phyloP scores from a whole-genome alignment of 768 basidiomycete genomes.

The Pholiota conissans region DNA sequence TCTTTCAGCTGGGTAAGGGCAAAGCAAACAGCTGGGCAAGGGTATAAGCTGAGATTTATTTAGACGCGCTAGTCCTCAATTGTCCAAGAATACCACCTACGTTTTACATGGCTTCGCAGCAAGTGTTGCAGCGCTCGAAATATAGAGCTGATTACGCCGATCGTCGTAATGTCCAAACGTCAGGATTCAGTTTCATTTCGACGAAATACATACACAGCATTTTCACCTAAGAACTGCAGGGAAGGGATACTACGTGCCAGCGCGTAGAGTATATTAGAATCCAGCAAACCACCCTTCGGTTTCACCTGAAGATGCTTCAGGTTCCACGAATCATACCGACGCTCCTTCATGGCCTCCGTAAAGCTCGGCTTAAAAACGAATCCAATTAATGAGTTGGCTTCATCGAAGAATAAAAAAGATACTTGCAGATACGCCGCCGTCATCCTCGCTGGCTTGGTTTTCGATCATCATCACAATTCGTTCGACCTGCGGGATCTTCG shows the following conservation, averaged over 20 bases:
- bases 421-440: constrained; percentile 7
- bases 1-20: too few species aligned
- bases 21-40: too few species aligned
- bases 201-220: constrained; percentile 5
- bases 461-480: constrained; percentile 31
- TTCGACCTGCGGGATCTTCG: constrained; percentile 29
- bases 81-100: too few species aligned
- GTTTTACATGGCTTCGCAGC: too few species aligned
- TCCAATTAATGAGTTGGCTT: background rate
- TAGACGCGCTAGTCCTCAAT: too few species aligned
- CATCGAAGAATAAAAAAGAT: background rate
- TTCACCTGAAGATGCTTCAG: constrained; percentile 37
- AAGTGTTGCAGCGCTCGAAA: too few species aligned
- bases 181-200: constrained; percentile 1
- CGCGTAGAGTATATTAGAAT: constrained; percentile 29
- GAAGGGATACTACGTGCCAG: constrained; percentile 34
- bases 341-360: constrained; percentile 24
- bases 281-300: constrained; percentile 32
- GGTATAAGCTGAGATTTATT: too few species aligned
- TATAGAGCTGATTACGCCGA: too few species aligned
- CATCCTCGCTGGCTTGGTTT: constrained; percentile 14
- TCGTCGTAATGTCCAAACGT: background rate
- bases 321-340: constrained; percentile 33
- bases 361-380: constrained; percentile 22
- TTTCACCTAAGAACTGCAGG: constrained; percentile 4